Evolutionary conservation across 2,329 filamentous ascomycete species (phyloP).

Genomic region (Cordyceps sp.): DNA sequence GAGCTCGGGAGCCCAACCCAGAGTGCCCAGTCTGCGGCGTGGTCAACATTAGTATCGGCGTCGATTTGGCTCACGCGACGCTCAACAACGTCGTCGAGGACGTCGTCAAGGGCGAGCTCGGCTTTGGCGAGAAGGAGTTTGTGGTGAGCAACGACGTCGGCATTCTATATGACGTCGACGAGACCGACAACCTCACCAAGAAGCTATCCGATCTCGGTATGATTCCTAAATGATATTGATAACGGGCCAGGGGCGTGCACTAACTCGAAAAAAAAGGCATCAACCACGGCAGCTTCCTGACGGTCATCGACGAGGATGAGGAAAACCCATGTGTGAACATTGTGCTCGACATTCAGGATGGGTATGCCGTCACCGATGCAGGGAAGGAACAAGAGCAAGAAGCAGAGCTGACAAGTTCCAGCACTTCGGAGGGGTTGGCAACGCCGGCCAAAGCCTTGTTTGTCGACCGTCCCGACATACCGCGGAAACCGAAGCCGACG

Average conservation of each 20-base stretch:
- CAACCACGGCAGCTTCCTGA: constrained; percentile 58
- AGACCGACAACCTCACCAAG: constrained; percentile 71
- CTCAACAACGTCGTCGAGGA: constrained; percentile 64
- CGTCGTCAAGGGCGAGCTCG: constrained; percentile 52
- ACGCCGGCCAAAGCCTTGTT: constrained; percentile 36
- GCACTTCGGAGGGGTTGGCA: constrained; percentile 24
- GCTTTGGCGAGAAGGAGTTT: constrained; percentile 65
- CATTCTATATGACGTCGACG: constrained; percentile 77
- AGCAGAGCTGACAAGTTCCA: constrained; percentile 17
- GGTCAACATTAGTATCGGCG: constrained; percentile 46
- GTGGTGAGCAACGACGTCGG: constrained; percentile 58
- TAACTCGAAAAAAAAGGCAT: constrained; percentile 33
- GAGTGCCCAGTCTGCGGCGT: constrained; percentile 73
- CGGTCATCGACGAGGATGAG: constrained; percentile 70
- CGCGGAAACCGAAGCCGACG: constrained; percentile 27
- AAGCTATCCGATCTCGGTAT: constrained; percentile 60
- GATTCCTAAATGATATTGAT: constrained; percentile 3
- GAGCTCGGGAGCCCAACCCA: constrained; percentile 50
- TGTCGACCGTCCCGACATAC: constrained; percentile 29
- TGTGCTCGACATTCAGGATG: constrained; percentile 50
- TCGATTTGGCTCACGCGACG: constrained; percentile 57
- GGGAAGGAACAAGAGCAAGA: background rate
- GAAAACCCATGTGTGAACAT: constrained; percentile 64
- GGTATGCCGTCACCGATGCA: constrained; percentile 24
- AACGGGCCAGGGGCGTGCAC: background rate